These are phyloP conservation scores for Trapa incisa DNA, from an alignment of 345 rosid genomes.

Conservation along the genomic window DNA sequence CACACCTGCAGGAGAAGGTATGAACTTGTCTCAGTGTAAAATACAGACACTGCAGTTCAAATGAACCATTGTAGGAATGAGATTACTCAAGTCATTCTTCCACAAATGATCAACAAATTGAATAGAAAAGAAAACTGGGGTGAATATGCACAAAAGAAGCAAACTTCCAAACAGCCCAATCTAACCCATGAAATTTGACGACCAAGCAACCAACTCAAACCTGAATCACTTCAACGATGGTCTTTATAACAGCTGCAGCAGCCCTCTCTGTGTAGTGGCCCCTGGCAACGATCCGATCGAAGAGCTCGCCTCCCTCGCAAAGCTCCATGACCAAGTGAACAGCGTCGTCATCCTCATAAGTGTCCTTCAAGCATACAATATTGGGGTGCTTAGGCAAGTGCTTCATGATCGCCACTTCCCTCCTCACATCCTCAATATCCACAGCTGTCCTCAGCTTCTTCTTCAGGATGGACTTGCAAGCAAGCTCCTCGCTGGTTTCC, in stretches of 20 bases:
- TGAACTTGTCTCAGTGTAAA: neutral
- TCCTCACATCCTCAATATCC: slow-evolving; percentile 91
- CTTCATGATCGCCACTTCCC: slow-evolving; percentile 96
- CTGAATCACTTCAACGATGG: slow-evolving; percentile 95
- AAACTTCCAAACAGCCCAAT: slow-evolving; percentile 3
- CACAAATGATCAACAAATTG: neutral
- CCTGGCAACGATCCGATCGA: slow-evolving; percentile 89
- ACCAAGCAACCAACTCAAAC: slow-evolving; percentile 17
- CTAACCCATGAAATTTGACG: neutral
- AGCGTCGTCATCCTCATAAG: slow-evolving; percentile 79
- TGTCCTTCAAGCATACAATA: slow-evolving; percentile 62
- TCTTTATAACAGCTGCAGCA: slow-evolving; percentile 78
- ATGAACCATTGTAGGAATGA: neutral
- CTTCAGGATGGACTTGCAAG: slow-evolving; percentile 92
- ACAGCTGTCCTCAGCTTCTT: slow-evolving; percentile 83
- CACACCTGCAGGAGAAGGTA: slow-evolving; percentile 46
- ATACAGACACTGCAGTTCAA: neutral
- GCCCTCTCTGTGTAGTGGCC: slow-evolving; percentile 97
- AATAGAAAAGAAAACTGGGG: neutral
- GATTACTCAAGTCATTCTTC: neutral
- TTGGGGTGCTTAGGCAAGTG: slow-evolving; percentile 72
- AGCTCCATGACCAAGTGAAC: slow-evolving; percentile 96
- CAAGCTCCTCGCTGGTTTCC: slow-evolving; percentile 40
- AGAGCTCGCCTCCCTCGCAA: slow-evolving; percentile 94
- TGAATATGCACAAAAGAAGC: neutral